Evolutionary conservation across 2,329 filamentous ascomycete species (phyloP), one percentile per base, ranked within the genome.

Genomic region (Metarhizium rileyi): DNA sequence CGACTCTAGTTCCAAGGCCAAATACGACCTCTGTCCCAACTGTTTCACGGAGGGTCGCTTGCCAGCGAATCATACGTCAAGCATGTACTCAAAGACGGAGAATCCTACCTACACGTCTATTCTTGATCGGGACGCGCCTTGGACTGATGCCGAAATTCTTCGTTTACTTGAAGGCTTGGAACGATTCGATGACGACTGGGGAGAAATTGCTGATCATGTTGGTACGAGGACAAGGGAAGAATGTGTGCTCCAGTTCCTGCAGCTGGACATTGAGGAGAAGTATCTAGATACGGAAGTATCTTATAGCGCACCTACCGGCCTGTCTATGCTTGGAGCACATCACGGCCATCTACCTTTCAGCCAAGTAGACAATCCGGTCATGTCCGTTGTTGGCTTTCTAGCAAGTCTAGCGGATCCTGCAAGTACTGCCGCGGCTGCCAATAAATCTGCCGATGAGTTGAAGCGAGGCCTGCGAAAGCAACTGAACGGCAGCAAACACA

Each of bases 181-280:
- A 69, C 80, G 86, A 59, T 95, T 91, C 59, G 91, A 97, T 56
- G 91, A 97, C 53, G 89, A 97, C 68, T 98, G 93, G 93, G 85
- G 87, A 51, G 82, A 88, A 60, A 90, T 98, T 56, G 84, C 94
- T 1, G 89, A 91, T 55, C 87, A 96, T 61, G 93, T 98, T 41
- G 87, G 87, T 45, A 94, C 89, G 3, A 84, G 91, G 52, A 95
- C 90, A 2, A 80, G 89, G 48, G 94, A 98, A 66, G 91, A 98
- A 70, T 98, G 93, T 65, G 91, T 97, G 16, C 77, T 97, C 59
- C 93, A 96, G 65, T 98, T 98, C 72, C 69, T 98, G 55, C 90
- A 96, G 63, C 76, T 98, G 33, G 91, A 96, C 58, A 98, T 98
- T 54, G 93, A 97, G 66, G 91, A 96, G 71, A 94, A 95, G 66